phyloP scores from a whole-genome alignment of 2,329 filamentous ascomycete species.

The Tolypocladium cylindrosporum region DNA sequence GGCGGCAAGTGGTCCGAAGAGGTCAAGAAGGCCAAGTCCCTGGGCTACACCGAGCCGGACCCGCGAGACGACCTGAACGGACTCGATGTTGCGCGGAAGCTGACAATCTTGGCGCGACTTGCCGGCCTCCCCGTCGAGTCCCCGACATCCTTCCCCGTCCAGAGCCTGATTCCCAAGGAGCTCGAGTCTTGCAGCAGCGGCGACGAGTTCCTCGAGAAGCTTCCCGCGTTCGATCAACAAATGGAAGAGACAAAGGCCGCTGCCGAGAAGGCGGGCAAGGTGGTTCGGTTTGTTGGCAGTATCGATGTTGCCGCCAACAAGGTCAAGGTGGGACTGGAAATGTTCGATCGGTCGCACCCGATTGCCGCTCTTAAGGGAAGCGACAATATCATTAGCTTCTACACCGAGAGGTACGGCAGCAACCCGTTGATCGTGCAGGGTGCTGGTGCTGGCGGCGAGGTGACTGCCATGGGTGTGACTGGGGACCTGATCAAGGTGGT shows the following conservation, averaged over 20 bases:
- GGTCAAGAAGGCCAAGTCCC: slow-evolving; percentile 82
- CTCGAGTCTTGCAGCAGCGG: slow-evolving; percentile 68
- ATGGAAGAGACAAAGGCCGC: slow-evolving; percentile 83
- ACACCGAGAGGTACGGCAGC: slow-evolving; percentile 85
- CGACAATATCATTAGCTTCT: slow-evolving; percentile 98
- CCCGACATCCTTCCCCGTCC: slow-evolving; percentile 83
- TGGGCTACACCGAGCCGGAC: slow-evolving; percentile 88
- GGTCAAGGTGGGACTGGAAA: slow-evolving; percentile 88
- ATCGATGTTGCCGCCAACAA: slow-evolving; percentile 73
- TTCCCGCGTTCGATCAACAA: slow-evolving; percentile 74
- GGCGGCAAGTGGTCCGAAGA: slow-evolving; percentile 85
- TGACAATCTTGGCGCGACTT: slow-evolving; percentile 86
- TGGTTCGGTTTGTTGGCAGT: slow-evolving; percentile 88
- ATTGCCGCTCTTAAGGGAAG: slow-evolving; percentile 94
- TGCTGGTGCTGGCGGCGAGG: slow-evolving; percentile 84
- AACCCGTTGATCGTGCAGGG: slow-evolving; percentile 93
- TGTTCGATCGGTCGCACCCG: slow-evolving; percentile 77
- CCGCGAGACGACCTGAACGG: slow-evolving; percentile 81
- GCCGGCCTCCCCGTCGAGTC: slow-evolving; percentile 73
- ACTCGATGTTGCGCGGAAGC: slow-evolving; percentile 84
- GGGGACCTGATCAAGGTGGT: slow-evolving; percentile 85
- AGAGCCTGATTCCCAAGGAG: slow-evolving; percentile 84
- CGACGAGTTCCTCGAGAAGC: slow-evolving; percentile 73
- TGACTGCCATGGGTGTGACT: slow-evolving; percentile 97
- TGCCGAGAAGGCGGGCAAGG: slow-evolving; percentile 82